These are phyloP conservation scores for Petunia axillaris DNA, from an alignment of 257 asterid species.

Conservation along the genomic window DNA sequence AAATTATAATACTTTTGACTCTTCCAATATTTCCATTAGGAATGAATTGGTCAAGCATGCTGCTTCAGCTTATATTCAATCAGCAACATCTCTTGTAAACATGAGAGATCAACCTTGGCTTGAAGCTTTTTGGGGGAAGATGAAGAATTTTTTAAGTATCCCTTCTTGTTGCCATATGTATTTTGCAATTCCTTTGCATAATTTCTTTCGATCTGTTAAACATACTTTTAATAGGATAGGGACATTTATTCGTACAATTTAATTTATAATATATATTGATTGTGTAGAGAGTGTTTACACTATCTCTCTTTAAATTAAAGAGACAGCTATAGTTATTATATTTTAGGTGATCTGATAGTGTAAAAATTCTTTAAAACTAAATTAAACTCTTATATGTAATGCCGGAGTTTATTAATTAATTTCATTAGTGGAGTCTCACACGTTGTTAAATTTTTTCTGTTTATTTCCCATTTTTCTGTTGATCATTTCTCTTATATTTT, in stretches of 20 bases:
- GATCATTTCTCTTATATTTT: too few species aligned
- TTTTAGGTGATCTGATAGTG: too few species aligned
- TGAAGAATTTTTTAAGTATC: constrained; percentile 31
- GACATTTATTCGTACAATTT: constrained; percentile 20
- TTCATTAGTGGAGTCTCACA: too few species aligned
- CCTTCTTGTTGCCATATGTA: constrained; percentile 38
- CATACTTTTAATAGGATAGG: constrained; percentile 40
- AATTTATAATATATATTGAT: too few species aligned
- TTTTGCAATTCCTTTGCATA: constrained; percentile 31
- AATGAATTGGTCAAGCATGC: constrained; percentile 71
- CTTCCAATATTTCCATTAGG: constrained; percentile 47
- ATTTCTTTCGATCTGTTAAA: constrained; percentile 35
- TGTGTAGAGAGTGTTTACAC: too few species aligned
- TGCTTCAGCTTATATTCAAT: constrained; percentile 69
- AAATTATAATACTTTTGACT: constrained; percentile 29
- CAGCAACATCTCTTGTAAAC: constrained; percentile 45
- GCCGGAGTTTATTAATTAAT: too few species aligned
- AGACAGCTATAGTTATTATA: too few species aligned
- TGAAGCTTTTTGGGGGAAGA: constrained; percentile 33
- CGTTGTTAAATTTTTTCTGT: too few species aligned
- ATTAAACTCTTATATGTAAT: too few species aligned
- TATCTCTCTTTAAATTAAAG: too few species aligned
- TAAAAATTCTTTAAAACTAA: too few species aligned
- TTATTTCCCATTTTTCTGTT: too few species aligned
- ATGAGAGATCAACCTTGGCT: constrained; percentile 35